Evolutionary conservation across 257 asterid species (phyloP).

Genomic region (Orobanche coerulescens): DNA sequence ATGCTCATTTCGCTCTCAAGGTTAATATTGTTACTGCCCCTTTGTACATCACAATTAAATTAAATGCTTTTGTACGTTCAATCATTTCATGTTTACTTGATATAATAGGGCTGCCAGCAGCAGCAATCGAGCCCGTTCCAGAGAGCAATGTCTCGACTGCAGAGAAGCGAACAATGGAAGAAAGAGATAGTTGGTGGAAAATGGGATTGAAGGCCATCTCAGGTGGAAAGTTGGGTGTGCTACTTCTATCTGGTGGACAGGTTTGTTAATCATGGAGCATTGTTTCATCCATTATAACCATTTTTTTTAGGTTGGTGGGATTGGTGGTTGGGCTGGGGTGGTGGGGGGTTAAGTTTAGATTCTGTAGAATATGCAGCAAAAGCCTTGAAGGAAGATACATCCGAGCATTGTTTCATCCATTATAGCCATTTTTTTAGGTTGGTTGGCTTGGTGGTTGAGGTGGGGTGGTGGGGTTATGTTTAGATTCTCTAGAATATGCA

Average conservation of each 20-base stretch:
- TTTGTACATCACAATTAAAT: conserved; percentile 11
- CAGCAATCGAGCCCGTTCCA: conserved; percentile 75
- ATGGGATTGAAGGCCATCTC: conserved; percentile 79
- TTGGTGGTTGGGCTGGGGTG: no score
- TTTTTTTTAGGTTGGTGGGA: no score
- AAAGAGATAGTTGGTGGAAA: conserved; percentile 88
- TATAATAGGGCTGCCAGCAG: conserved; percentile 57
- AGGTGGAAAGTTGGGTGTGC: conserved; percentile 73
- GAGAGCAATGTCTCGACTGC: conserved; percentile 69
- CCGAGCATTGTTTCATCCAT: no score
- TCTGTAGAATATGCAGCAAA: no score
- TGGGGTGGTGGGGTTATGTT: no score
- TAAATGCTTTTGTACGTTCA: neutral
- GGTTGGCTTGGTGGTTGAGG: no score
- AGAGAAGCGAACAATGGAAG: conserved; percentile 84
- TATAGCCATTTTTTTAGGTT: no score
- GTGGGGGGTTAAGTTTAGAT: no score
- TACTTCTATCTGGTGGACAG: conserved; percentile 96
- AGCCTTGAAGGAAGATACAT: no score
- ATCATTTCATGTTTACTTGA: conserved; percentile 1
- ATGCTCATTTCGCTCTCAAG: conserved; percentile 77
- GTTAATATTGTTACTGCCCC: conserved; percentile 29
- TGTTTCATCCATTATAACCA: no score
- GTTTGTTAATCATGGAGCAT: conserved; percentile 29
- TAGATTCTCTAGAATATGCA: no score